Evolutionary conservation across 164 flowering plant species (phyloP).

Genomic region (Aristolochia fimbriata): DNA sequence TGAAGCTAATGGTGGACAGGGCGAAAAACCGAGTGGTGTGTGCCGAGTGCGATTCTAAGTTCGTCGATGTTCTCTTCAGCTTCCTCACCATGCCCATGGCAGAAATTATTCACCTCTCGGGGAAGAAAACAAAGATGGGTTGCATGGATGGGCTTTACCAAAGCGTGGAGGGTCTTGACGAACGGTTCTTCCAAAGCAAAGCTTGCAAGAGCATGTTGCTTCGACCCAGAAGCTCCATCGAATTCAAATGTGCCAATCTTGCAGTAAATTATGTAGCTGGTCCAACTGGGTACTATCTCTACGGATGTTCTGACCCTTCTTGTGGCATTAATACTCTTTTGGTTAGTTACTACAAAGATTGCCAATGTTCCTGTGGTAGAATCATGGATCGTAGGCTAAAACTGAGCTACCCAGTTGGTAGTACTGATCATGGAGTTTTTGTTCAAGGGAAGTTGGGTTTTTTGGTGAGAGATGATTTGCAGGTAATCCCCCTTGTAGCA

Average conservation of each 20-base stretch:
- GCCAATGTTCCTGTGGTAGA: background rate
- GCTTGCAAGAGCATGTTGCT: conserved; percentile 2
- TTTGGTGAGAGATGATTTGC: conserved; percentile 9
- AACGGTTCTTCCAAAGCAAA: background rate
- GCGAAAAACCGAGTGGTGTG: conserved; percentile 4
- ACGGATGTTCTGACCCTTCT: background rate
- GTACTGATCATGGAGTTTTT: conserved; percentile 1
- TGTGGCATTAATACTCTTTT: background rate
- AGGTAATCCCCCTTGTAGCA: background rate
- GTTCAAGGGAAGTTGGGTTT: conserved; percentile 2
- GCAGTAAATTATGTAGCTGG: background rate
- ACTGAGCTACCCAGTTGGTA: background rate
- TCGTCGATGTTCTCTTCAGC: conserved; percentile 12
- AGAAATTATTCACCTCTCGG: background rate
- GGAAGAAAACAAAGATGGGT: background rate
- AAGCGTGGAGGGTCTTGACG: conserved; percentile 7
- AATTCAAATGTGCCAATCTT: background rate
- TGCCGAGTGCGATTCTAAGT: conserved; percentile 4
- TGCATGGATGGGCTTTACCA: conserved; percentile 4
- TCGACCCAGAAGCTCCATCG: background rate
- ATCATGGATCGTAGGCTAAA: background rate
- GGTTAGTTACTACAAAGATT: background rate
- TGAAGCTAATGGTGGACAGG: conserved; percentile 13
- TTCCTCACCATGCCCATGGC: conserved; percentile 8
- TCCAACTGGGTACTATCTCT: background rate